Conservation (phyloP, 371 early-diverging fungal genomes). For the Apophysomyces ossiformis region DNA sequence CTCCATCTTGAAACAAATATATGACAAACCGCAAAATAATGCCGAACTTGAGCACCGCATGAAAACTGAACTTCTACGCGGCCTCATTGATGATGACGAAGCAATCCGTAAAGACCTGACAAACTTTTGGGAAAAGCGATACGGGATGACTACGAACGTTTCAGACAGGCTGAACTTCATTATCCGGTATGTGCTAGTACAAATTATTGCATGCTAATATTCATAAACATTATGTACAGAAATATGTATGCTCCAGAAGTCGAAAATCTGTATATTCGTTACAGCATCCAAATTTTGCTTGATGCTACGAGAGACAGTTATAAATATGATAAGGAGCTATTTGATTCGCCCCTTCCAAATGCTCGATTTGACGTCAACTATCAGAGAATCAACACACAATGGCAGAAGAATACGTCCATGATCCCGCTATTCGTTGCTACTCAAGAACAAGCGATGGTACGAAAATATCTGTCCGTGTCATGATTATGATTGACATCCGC, state of each 20-base stretch:
- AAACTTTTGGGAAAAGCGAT: slow-evolving; percentile 50
- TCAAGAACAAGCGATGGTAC: slow-evolving; percentile 36
- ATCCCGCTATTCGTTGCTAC: slow-evolving; percentile 71
- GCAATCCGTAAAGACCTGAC: slow-evolving; percentile 53
- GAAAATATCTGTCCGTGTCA: background rate
- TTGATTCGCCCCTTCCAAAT: slow-evolving; percentile 64
- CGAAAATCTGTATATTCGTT: slow-evolving; percentile 67
- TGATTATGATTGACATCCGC: background rate
- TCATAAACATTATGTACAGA: slow-evolving; percentile 29
- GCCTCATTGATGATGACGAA: slow-evolving; percentile 59
- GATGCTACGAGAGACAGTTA: slow-evolving; percentile 62
- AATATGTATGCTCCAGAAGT: slow-evolving; percentile 65
- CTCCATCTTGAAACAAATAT: slow-evolving; percentile 25
- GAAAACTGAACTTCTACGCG: slow-evolving; percentile 55
- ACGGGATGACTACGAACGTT: slow-evolving; percentile 41
- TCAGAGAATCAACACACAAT: slow-evolving; percentile 64
- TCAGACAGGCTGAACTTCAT: slow-evolving; percentile 46
- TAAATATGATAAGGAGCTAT: slow-evolving; percentile 62
- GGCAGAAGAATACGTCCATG: slow-evolving; percentile 66
- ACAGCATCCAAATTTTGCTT: slow-evolving; percentile 64
- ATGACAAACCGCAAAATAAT: slow-evolving; percentile 8
- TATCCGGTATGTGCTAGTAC: slow-evolving; percentile 35
- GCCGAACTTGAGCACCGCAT: slow-evolving; percentile 31
- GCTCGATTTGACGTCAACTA: slow-evolving; percentile 59
- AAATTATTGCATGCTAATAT: background rate